These are phyloP conservation scores for Chalciporus sp. DNA, from an alignment of 1,284 basidiomycete genomes.

Conservation along the genomic window DNA sequence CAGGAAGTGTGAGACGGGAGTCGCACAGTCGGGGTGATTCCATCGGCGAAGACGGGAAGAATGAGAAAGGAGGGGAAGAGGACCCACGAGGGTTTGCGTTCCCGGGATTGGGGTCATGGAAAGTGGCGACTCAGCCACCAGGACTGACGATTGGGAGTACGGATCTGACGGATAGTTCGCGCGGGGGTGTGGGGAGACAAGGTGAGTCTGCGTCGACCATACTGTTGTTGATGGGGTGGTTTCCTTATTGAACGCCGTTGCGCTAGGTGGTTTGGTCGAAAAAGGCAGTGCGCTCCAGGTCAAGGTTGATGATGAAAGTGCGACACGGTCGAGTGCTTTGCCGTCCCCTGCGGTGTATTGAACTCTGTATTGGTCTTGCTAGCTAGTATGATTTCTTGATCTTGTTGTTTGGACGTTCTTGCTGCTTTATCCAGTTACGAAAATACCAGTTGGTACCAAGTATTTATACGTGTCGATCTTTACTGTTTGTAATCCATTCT, in stretches of 20 bases:
- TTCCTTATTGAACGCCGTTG: too few species aligned
- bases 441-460: too few species aligned
- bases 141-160: slow-evolving; percentile 11
- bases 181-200: not conserved
- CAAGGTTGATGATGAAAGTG: not conserved
- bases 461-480: too few species aligned
- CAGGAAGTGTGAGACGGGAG: not conserved
- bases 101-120: slow-evolving; percentile 24
- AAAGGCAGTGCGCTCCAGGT: not conserved
- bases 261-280: not conserved
- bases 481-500: too few species aligned
- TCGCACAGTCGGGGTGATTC: not conserved
- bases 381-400: not conserved
- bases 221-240: not conserved
- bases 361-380: not conserved
- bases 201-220: not conserved
- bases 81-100: not conserved
- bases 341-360: not conserved
- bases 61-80: not conserved
- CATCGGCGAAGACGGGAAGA: not conserved
- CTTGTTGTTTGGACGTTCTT: too few species aligned
- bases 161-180: not conserved
- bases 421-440: too few species aligned
- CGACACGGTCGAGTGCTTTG: not conserved
- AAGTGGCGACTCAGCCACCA: slow-evolving; percentile 13